These are phyloP conservation scores for Neonectria punicea DNA, from an alignment of 2,329 filamentous ascomycete genomes.

Conservation along the genomic window DNA sequence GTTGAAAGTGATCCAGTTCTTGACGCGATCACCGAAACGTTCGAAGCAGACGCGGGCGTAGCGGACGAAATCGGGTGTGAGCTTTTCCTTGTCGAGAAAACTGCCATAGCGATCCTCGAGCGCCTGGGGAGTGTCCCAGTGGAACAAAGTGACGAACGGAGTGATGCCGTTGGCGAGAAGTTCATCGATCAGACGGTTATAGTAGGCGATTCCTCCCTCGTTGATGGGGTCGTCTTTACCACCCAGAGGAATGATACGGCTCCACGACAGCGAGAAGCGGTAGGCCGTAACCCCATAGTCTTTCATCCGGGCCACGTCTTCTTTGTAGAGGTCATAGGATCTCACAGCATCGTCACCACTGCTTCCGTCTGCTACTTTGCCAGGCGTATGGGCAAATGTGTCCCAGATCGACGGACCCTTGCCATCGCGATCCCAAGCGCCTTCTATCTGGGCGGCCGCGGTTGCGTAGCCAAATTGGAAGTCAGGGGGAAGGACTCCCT, in stretches of 20 bases:
- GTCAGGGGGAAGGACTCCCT: constrained; percentile 18
- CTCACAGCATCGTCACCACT: constrained; percentile 51
- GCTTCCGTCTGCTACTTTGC: constrained; percentile 52
- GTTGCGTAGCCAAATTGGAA: constrained; percentile 27
- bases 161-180: constrained; percentile 63
- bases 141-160: constrained; percentile 71
- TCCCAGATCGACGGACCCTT: constrained; percentile 56
- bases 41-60: constrained; percentile 40
- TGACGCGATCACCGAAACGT: constrained; percentile 35
- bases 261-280: constrained; percentile 73
- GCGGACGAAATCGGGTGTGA: constrained; percentile 36
- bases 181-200: constrained; percentile 69
- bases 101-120: constrained; percentile 37
- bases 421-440: constrained; percentile 54
- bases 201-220: constrained; percentile 67
- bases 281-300: constrained; percentile 68
- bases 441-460: constrained; percentile 46
- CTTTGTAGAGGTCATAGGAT: constrained; percentile 54
- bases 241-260: constrained; percentile 71
- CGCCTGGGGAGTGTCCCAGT: constrained; percentile 68
- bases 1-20: constrained; percentile 40
- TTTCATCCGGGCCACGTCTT: constrained; percentile 67
- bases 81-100: constrained; percentile 34
- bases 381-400: constrained; percentile 50
- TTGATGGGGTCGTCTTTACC: constrained; percentile 72